A percentile compares a stretch with the other conserved stretches of the same genome.
phyloP scores from a whole-genome alignment of 352 stramenopile genomes.

The Phytophthora crassamura region DNA sequence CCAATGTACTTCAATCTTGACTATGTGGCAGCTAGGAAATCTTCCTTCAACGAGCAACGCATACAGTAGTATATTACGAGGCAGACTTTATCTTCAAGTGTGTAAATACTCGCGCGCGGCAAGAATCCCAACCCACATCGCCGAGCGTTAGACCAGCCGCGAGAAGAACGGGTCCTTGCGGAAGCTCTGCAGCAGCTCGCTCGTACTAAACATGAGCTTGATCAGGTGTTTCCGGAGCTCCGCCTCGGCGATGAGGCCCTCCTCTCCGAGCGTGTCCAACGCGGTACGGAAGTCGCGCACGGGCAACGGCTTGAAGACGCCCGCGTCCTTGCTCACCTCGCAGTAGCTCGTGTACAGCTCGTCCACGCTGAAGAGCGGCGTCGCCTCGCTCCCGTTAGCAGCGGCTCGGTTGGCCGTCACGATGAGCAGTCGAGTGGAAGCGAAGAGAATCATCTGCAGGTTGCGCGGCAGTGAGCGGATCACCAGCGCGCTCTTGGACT shows the following conservation, averaged over 20 bases:
- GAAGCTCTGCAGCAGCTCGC: slow-evolving; percentile 76
- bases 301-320: slow-evolving; percentile 67
- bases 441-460: slow-evolving; percentile 85
- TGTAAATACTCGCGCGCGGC: slow-evolving; percentile 30
- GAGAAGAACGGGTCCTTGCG: slow-evolving; percentile 79
- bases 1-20: slow-evolving; percentile 3
- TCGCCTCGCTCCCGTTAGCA: slow-evolving; percentile 25
- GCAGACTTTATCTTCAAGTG: slow-evolving; percentile 30
- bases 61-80: slow-evolving; percentile 37
- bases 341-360: slow-evolving; percentile 79
- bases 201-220: slow-evolving; percentile 74
- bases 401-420: slow-evolving; percentile 37
- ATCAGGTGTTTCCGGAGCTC: slow-evolving; percentile 81
- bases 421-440: slow-evolving; percentile 57
- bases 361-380: slow-evolving; percentile 56
- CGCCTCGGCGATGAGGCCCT: slow-evolving; percentile 61
- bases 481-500: slow-evolving; percentile 64
- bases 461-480: slow-evolving; percentile 77
- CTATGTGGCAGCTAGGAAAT: background rate
- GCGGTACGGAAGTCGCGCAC: slow-evolving; percentile 69
- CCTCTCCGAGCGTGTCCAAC: slow-evolving; percentile 73
- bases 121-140: slow-evolving; percentile 16
- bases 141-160: slow-evolving; percentile 57
- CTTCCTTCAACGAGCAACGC: slow-evolving; percentile 20
- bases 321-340: slow-evolving; percentile 67